Base-by-base conservation (phyloP, 805 yeast genomes). In the Kodamaea lidongshanica region DNA sequence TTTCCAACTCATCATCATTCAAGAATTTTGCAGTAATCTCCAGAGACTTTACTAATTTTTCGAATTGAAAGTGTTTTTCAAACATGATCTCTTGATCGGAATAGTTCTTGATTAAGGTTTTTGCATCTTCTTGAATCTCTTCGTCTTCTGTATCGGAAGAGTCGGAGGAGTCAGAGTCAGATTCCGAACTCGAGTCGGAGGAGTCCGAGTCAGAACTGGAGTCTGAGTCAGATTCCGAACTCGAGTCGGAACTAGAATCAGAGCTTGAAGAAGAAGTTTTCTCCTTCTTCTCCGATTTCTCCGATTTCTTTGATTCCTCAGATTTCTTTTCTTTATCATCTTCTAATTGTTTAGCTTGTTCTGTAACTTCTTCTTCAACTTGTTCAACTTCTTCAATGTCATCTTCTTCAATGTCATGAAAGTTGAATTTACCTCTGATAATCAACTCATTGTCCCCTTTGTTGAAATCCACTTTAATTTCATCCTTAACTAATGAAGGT, bases 21-120 rank as follows among this genome's bases (percentile, higher is more conserved):
- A 56, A 38, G 40, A 62, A 59, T 30, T 47, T 48, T 16, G 70
- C 69, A 36, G 46, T 52, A 38, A 64, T 59, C 42, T 58, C 54
- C 25, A 56, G 53, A 27, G 49, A 52, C 33, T 58, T 58, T 38
- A 64, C 50, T 16, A 52, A 31, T 44, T 61, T 61, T 33, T 58
- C 67, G 39, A 64, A 64, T 32, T 56, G 56, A 42, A 61, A 62
- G 39, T 58, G 61, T 46, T 64, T 64, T 42, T 62, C 67, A 38
- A 64, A 64, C 31, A 46, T 50, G 29, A 64, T 55, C 46, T 61
- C 67, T 28, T 60, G 60, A 34, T 62, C 57, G 29, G 46, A 41
- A 45, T 50, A 63, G 19, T 62, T 66, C 38, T 50, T 45, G 32
- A 62, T 64, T 28, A 64, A 50, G 16, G 46, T 37, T 38, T 52